Evolutionary conservation across 2,329 filamentous ascomycete species (phyloP), one percentile per base, ranked within the genome.

Genomic region (Fusarium pininemorale): DNA sequence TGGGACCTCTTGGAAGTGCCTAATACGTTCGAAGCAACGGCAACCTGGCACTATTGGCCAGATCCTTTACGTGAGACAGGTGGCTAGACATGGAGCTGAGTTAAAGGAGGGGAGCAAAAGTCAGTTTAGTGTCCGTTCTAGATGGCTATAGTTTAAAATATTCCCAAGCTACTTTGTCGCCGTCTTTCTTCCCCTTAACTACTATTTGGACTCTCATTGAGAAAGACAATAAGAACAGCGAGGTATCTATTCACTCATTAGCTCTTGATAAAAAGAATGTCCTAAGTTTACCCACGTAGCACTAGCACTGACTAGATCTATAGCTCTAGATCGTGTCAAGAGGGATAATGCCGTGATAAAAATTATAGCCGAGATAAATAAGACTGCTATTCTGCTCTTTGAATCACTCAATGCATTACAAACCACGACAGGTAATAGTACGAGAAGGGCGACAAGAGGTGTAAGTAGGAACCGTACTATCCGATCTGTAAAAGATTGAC

Each of bases 1-100:
- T 26, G 3, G n/a, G 14, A 24, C n/a, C 50, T 24, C n/a, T 16
- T 12, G 2, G 24, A 4, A 22, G 15, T 20, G 15, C 0, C 22
- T 24, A 1, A 10, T 20, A 7, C 18, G 2, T 4, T 14, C 1
- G 3, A 18, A 32, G 11, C 3, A 24, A 51, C 3, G 4, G 1
- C 12, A 13, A 2, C 5, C 5, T 5, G 6, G 5, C 6, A 32
- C 5, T 8, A 6, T 32, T 9, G 1, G 6, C 14, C 4, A 30
- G 15, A 22, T 12, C 3, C 15, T 18, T 37, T 37, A 37, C 35
- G 35, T 37, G 9, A 37, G 3, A 18, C 35, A 10, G 1, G 11
- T 12, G 13, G 12, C 42, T 24, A 44, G 42, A 24, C 15, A 15
- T 7, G 6, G 16, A 24, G 15, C 15, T 18, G 10, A 13, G 42